phyloP scores from a whole-genome alignment of 345 rosid genomes.

The Conringia planisiliqua region DNA sequence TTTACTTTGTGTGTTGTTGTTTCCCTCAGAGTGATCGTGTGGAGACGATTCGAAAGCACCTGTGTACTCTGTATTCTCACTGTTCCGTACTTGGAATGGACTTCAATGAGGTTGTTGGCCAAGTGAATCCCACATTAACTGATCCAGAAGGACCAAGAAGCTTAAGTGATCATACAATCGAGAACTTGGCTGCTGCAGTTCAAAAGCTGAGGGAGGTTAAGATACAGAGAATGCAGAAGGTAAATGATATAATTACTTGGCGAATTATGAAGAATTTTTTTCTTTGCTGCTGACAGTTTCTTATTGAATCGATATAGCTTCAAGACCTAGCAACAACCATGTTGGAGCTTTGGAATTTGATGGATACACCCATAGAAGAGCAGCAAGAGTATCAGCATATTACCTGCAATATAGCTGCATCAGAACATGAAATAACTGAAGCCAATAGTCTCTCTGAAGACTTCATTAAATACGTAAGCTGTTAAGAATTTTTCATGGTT shows the following conservation, averaged over 20 bases:
- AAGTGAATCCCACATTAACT: constrained; percentile 54
- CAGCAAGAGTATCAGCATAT: constrained; percentile 86
- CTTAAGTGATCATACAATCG: constrained; percentile 56
- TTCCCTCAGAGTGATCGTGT: constrained; percentile 59
- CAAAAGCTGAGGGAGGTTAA: constrained; percentile 62
- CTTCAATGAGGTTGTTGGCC: constrained; percentile 48
- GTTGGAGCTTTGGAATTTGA: constrained; percentile 95
- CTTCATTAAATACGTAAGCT: constrained; percentile 73
- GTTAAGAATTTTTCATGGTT: neutral
- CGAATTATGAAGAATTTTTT: neutral
- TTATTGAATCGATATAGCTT: constrained; percentile 49
- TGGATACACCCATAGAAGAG: constrained; percentile 98
- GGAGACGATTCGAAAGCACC: constrained; percentile 54
- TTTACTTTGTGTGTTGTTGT: constrained; percentile 1
- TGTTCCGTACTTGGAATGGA: constrained; percentile 81
- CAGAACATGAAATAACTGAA: constrained; percentile 86
- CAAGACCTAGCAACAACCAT: constrained; percentile 94
- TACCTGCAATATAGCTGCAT: constrained; percentile 91
- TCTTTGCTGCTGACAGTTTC: neutral
- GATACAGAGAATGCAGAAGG: constrained; percentile 88
- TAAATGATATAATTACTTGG: constrained; percentile 25
- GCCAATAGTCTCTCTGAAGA: constrained; percentile 81
- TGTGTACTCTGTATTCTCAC: constrained; percentile 44
- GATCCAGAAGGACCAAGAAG: constrained; percentile 52
- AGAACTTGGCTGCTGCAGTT: constrained; percentile 44